phyloP scores from a whole-genome alignment of 73 alveolate species.

The Paramecium pentaurelia region DNA sequence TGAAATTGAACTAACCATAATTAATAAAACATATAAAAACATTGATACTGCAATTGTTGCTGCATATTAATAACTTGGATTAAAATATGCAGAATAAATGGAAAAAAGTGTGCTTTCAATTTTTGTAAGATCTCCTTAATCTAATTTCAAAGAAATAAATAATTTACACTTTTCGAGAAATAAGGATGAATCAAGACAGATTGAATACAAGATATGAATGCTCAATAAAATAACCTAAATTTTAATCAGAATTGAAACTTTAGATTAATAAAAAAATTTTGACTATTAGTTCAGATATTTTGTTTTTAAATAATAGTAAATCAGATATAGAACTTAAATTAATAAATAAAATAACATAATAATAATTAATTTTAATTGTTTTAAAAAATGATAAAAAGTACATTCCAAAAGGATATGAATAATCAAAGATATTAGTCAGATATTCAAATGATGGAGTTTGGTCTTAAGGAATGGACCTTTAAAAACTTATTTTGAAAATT shows the following conservation, averaged over 20 bases:
- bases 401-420: conserved; percentile 17
- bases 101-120: not conserved
- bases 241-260: not conserved
- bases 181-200: not conserved
- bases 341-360: not conserved
- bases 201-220: conserved; percentile 9
- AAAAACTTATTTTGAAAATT: not conserved
- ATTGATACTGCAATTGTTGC: not conserved
- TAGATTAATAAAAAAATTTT: not conserved
- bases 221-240: not conserved
- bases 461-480: not conserved
- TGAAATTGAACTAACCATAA: not conserved
- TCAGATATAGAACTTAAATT: not conserved
- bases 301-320: not conserved
- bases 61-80: not conserved
- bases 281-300: not conserved
- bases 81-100: not conserved
- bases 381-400: not conserved
- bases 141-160: not conserved
- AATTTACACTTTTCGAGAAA: not conserved
- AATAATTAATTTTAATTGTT: not conserved
- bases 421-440: not conserved
- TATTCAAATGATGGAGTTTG: not conserved
- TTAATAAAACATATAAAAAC: conserved; percentile 1
- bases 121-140: not conserved